A percentile compares a stretch with the other conserved stretches of the same genome.
phyloP scores from a whole-genome alignment of 2,329 filamentous ascomycete species.

The Xylaria digitata region DNA sequence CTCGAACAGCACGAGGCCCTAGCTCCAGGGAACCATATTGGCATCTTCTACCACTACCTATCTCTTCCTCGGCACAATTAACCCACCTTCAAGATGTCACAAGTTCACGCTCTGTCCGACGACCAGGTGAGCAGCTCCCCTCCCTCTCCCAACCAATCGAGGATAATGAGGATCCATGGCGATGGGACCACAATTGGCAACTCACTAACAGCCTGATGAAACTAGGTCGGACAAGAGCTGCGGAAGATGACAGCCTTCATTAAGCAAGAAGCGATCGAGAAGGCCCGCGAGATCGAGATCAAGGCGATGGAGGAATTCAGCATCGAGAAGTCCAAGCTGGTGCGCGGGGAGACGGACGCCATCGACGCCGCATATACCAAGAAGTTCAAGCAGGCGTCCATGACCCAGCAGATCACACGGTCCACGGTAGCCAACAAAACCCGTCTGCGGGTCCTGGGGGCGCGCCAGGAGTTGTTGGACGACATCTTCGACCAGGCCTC shows the following conservation, averaged over 20 bases:
- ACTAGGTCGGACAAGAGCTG: conserved; percentile 94
- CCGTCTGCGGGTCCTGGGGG: conserved; percentile 85
- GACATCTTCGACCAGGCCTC: conserved; percentile 85
- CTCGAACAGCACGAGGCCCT: background rate
- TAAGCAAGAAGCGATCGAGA: conserved; percentile 96
- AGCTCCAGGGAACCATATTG: conserved; percentile 8
- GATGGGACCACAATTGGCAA: conserved; percentile 3
- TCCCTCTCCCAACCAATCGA: conserved; percentile 38
- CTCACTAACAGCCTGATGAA: conserved; percentile 18
- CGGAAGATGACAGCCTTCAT: conserved; percentile 99
- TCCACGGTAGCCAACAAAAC: conserved; percentile 98
- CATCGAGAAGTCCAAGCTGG: conserved; percentile 98
- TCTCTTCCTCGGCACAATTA: conserved; percentile 31
- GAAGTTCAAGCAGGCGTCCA: conserved; percentile 98
- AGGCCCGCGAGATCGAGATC: conserved; percentile 95
- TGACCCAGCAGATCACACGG: conserved; percentile 98
- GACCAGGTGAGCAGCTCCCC: conserved; percentile 77
- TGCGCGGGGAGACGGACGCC: conserved; percentile 90
- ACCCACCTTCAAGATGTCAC: conserved; percentile 78
- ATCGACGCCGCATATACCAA: conserved; percentile 96
- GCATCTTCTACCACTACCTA: conserved; percentile 2
- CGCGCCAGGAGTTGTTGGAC: conserved; percentile 91
- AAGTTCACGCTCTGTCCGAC: conserved; percentile 94
- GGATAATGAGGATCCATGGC: conserved; percentile 18
- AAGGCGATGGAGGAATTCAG: conserved; percentile 99